Conservation (phyloP, 108 stramenopile genomes). For the Aureococcus anophagefferens region DNA sequence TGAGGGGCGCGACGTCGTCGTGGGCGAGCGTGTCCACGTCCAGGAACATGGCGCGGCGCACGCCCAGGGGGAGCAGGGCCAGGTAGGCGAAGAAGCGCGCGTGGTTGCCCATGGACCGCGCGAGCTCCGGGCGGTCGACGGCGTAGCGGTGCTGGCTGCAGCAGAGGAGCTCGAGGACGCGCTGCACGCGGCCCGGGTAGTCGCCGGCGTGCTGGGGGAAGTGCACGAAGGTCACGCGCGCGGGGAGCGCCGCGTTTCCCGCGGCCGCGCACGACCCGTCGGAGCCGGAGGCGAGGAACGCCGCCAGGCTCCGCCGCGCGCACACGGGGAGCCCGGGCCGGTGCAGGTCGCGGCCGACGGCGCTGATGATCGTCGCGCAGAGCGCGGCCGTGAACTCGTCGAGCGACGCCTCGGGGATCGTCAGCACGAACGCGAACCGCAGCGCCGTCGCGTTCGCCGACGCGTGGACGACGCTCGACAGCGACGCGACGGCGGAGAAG, state of each 20-base stretch:
- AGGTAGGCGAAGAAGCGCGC: background rate
- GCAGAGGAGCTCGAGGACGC: background rate
- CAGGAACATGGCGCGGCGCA: background rate
- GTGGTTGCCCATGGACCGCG: background rate
- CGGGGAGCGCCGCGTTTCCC: too few species aligned
- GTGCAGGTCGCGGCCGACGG: background rate
- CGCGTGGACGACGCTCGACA: background rate
- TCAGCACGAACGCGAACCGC: background rate
- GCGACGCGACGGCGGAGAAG: background rate
- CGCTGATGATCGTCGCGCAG: background rate
- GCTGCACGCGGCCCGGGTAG: background rate
- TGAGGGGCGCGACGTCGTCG: background rate
- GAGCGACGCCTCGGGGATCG: background rate
- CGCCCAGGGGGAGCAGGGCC: background rate
- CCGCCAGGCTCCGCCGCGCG: background rate
- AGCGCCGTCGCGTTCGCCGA: background rate
- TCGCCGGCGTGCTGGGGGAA: background rate
- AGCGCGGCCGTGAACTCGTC: background rate
- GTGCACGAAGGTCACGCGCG: background rate
- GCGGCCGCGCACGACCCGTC: too few species aligned
- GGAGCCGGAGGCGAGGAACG: too few species aligned
- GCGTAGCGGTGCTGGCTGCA: background rate
- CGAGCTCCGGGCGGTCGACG: background rate
- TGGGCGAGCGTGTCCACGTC: background rate
- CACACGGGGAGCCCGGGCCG: background rate